These are phyloP conservation scores for Tylopilus sp. DNA, from an alignment of 768 basidiomycete species.

Conservation along the genomic window DNA sequence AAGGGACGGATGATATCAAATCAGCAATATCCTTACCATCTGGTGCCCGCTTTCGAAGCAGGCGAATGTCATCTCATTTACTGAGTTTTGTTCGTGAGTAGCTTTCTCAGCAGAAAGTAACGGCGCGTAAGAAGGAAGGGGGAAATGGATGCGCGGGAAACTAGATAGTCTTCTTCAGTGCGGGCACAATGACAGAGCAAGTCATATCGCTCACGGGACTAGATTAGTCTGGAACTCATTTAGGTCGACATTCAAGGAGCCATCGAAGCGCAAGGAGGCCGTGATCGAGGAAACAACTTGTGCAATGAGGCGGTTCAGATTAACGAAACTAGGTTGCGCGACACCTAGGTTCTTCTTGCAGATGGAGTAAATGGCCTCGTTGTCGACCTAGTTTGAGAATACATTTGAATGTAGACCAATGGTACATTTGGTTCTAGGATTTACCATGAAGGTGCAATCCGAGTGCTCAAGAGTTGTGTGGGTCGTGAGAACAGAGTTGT, in stretches of 20 bases:
- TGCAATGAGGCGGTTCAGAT: slow-evolving; percentile 94
- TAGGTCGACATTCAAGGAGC: slow-evolving; percentile 94
- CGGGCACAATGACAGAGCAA: neutral
- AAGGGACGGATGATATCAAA: neutral
- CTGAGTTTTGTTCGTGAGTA: slow-evolving; percentile 94
- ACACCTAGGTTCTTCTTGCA: slow-evolving; percentile 95
- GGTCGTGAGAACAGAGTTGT: slow-evolving; percentile 96
- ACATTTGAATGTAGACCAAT: slow-evolving; percentile 4
- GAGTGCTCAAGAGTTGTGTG: slow-evolving; percentile 99
- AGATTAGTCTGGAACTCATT: slow-evolving; percentile 99
- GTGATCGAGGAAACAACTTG: slow-evolving; percentile 99
- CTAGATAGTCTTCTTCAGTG: slow-evolving; percentile 35
- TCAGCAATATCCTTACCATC: slow-evolving; percentile 56
- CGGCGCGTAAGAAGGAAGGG: slow-evolving; percentile 92
- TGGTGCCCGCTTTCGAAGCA: slow-evolving; percentile 97
- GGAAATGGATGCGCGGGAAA: slow-evolving; percentile 99
- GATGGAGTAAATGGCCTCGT: slow-evolving; percentile 99
- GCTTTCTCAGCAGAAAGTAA: slow-evolving; percentile 95
- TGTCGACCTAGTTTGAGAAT: slow-evolving; percentile 68
- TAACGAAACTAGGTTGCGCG: slow-evolving; percentile 81
- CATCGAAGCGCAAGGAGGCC: slow-evolving; percentile 95
- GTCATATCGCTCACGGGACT: slow-evolving; percentile 72
- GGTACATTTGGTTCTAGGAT: neutral
- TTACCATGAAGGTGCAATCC: slow-evolving; percentile 99
- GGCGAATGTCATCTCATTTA: slow-evolving; percentile 96